Conservation (phyloP, 2,329 filamentous ascomycete genomes). For the Leptographium radiaticola region DNA sequence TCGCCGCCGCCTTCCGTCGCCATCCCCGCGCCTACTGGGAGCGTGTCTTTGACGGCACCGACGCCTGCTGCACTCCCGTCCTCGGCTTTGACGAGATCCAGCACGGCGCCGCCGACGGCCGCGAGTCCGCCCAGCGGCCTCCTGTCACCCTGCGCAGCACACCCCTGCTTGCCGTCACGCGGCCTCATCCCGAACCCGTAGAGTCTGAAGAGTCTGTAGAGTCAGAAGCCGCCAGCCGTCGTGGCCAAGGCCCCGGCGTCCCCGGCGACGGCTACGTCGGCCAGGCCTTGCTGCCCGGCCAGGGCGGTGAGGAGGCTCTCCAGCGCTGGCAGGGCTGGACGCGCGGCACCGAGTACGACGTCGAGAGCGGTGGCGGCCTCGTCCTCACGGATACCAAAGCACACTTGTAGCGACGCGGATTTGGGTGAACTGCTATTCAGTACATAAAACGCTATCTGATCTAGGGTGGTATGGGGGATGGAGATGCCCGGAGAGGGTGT, state of each 20-base stretch:
- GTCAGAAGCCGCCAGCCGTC: constrained; percentile 37
- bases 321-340: constrained; percentile 66
- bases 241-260: constrained; percentile 52
- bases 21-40: constrained; percentile 76
- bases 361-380: constrained; percentile 47
- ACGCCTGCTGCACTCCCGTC: constrained; percentile 88
- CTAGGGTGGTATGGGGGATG: neutral
- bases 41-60: constrained; percentile 70
- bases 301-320: constrained; percentile 59
- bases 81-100: constrained; percentile 63
- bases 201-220: constrained; percentile 52
- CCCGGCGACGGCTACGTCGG: constrained; percentile 56
- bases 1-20: constrained; percentile 50
- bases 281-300: constrained; percentile 46
- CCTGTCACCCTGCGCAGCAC: constrained; percentile 55
- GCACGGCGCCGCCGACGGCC: constrained; percentile 23
- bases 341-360: constrained; percentile 56
- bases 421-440: neutral
- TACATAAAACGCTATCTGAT: neutral
- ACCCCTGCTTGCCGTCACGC: constrained; percentile 47
- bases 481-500: neutral
- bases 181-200: neutral
- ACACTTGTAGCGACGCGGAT: constrained; percentile 12
- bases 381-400: constrained; percentile 32
- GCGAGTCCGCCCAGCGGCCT: constrained; percentile 57